Base-by-base conservation (phyloP, 2,329 filamentous ascomycete genomes). In the Diaporthe citri region DNA sequence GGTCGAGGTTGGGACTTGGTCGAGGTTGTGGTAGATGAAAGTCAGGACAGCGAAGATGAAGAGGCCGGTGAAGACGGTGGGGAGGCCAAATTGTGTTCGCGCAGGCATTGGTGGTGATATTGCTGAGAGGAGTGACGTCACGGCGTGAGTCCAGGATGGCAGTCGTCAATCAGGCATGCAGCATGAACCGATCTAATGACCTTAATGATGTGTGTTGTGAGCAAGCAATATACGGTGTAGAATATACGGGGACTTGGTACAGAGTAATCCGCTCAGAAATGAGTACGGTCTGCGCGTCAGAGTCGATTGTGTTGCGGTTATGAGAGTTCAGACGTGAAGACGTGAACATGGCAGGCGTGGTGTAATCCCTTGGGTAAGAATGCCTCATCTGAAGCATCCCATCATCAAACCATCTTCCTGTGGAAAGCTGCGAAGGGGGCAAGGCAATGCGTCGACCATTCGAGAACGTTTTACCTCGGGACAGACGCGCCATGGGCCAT, bases 91-190 rank as follows among this genome's bases (percentile, higher is more conserved):
- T 20, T 55, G 64, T 28, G 34, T 41, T 20, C 48, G 46, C 25
- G 48, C 64, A 55, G 64, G 64, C 64, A 69, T 69, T 69, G 64
- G 64, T 69, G 64, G 64, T n/a, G n/a, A 41, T 39, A 17, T 2
- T 28, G 48, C n/a, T 69, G 25, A 31, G 28, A 28, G 48, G n/a
- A 31, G 46, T 69, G 64, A 55, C 64, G 64, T 69, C 64, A 55
- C 64, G n/a, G 22, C 28, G 17, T 36, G 31, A 52, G 31, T 55
- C 12, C 31, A 28, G 43, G 12, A 17, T 51, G 46, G 46, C 31
- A 28, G 15, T 55, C 10, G 34, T 55, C 48, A 28, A 48, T n/a
- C 13, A 55, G n/a, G 7, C 34, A n/a, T 31, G 22, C 34, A 64
- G 34, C 43, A 12, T 15, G 28, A 12, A 25, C 4, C 6, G 25